Conservation (phyloP, 805 yeast species). For the Pichia californica region DNA sequence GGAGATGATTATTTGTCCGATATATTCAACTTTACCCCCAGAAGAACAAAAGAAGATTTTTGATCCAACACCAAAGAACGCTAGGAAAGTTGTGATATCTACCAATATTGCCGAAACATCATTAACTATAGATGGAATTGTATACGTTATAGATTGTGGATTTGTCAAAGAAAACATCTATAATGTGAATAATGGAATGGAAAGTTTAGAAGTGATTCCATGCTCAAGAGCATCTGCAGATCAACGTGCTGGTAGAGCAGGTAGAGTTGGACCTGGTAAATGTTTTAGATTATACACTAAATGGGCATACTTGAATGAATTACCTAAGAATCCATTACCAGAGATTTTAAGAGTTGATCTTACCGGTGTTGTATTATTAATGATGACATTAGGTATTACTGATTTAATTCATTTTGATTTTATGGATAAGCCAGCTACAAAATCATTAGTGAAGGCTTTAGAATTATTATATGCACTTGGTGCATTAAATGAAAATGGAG, state of each 20-base stretch:
- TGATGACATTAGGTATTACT: conserved; percentile 78
- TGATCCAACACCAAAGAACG: conserved; percentile 73
- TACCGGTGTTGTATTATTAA: conserved; percentile 64
- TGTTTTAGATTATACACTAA: conserved; percentile 87
- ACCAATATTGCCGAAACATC: conserved; percentile 98
- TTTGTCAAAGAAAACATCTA: conserved; percentile 88
- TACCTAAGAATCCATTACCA: conserved; percentile 77
- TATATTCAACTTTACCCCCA: conserved; percentile 85
- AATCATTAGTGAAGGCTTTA: conserved; percentile 65
- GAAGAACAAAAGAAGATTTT: conserved; percentile 78
- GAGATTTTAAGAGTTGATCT: conserved; percentile 86
- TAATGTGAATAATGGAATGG: conserved; percentile 85
- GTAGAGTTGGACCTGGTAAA: conserved; percentile 95
- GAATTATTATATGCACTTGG: conserved; percentile 82
- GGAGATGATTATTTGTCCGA: conserved; percentile 71
- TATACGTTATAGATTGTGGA: conserved; percentile 91
- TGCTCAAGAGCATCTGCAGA: conserved; percentile 94
- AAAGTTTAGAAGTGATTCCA: conserved; percentile 75
- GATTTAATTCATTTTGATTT: conserved; percentile 82
- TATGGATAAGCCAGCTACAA: conserved; percentile 81
- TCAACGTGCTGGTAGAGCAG: conserved; percentile 97
- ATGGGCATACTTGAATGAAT: conserved; percentile 69
- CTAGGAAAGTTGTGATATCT: conserved; percentile 85
- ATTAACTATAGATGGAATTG: conserved; percentile 92
- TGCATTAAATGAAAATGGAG: conserved; percentile 76